phyloP scores from a whole-genome alignment of 495 filamentous ascomycete species.

The Annulohypoxylon stygium region DNA sequence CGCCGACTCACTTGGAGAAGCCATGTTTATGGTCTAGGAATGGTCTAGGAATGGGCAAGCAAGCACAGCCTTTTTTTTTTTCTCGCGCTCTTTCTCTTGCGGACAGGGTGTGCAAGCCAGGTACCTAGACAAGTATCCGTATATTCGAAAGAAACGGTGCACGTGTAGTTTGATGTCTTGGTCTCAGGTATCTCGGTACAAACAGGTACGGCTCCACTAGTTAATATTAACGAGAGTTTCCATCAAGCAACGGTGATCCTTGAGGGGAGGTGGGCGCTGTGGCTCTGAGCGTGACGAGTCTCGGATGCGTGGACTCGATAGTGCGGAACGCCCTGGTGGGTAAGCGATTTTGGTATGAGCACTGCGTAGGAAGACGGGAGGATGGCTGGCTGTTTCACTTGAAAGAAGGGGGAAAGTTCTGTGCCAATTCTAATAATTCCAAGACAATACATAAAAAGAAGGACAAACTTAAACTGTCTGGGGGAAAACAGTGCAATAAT shows the following conservation, averaged over 20 bases:
- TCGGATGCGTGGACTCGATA: conserved; percentile 46
- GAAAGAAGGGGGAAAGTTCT: conserved; percentile 15
- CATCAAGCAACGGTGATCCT: conserved; percentile 37
- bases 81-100: neutral
- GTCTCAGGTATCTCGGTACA: conserved; percentile 30
- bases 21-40: conserved; percentile 34
- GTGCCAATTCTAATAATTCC: conserved; percentile 29
- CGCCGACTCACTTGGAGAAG: conserved; percentile 45
- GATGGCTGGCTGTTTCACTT: conserved; percentile 21
- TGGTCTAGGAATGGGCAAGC: conserved; percentile 24
- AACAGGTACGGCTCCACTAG: conserved; percentile 36
- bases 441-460: conserved; percentile 27
- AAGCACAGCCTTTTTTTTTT: conserved; percentile 40
- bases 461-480: neutral
- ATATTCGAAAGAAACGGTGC: conserved; percentile 36
- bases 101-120: conserved; percentile 24
- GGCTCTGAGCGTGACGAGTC: conserved; percentile 39
- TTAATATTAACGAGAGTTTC: conserved; percentile 42
- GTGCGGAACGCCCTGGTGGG: conserved; percentile 42
- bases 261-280: conserved; percentile 31
- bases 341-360: conserved; percentile 22
- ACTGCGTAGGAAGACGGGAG: neutral
- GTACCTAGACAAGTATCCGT: conserved; percentile 42
- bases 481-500: conserved; percentile 26
- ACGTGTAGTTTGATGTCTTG: conserved; percentile 23